Evolutionary conservation across 768 basidiomycete species (phyloP).

Genomic region (Gyrodon lividus): DNA sequence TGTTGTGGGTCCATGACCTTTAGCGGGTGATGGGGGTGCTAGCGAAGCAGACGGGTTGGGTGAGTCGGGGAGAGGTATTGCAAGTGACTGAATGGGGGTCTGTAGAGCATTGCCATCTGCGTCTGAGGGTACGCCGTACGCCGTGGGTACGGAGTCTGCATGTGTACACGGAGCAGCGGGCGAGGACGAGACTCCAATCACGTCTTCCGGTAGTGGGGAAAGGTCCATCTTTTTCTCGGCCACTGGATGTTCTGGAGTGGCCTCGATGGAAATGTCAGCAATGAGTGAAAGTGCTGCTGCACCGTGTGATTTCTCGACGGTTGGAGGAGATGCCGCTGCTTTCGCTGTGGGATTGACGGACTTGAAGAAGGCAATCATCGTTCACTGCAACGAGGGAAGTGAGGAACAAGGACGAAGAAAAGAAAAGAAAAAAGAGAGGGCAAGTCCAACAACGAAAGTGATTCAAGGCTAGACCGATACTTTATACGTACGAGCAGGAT

Average conservation of each 20-base stretch:
- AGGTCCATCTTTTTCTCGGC: background rate
- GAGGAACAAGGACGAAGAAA: background rate
- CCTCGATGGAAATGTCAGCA: conserved; percentile 4
- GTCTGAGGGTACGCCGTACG: conserved; percentile 14
- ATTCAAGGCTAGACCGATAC: conserved; percentile 3
- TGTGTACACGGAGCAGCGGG: conserved; percentile 16
- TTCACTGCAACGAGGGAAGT: background rate
- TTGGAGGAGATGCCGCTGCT: background rate
- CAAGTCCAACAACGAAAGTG: background rate
- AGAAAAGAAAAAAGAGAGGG: conserved; percentile 2
- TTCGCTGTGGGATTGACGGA: conserved; percentile 7
- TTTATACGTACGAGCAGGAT: conserved; percentile 29
- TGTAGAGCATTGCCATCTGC: background rate
- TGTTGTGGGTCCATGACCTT: background rate
- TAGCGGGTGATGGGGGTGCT: conserved; percentile 14
- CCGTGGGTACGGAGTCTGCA: conserved; percentile 23
- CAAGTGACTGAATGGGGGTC: conserved; percentile 1
- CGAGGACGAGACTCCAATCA: conserved; percentile 15
- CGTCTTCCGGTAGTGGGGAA: background rate
- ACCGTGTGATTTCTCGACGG: background rate
- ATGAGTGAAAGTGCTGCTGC: background rate
- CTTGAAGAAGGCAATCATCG: conserved; percentile 30
- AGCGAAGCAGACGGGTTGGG: conserved; percentile 18
- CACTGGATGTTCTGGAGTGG: conserved; percentile 1
- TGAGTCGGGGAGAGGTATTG: conserved; percentile 18